Evolutionary conservation across 2,329 filamentous ascomycete genomes (phyloP).

Genomic region (Neopestalotiopsis sp.): DNA sequence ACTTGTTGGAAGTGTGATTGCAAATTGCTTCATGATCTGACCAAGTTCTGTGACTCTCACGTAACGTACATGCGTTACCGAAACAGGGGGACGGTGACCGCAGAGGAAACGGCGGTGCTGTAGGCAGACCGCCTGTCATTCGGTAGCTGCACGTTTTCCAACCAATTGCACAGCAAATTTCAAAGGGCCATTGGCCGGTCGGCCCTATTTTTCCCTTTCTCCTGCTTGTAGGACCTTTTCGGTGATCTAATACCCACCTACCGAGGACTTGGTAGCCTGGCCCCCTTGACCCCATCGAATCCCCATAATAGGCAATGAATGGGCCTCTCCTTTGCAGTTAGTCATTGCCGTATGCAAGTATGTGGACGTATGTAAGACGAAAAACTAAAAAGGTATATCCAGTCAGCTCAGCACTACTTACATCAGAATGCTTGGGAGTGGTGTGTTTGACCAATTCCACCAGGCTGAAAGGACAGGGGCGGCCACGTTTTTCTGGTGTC

Average conservation of each 20-base stretch:
- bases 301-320: not conserved
- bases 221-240: not conserved
- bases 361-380: conserved; percentile 4
- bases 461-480: conserved; percentile 5
- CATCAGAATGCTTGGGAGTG: not conserved
- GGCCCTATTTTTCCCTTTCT: not conserved
- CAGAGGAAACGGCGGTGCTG: not conserved
- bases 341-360: conserved; percentile 3
- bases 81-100: not conserved
- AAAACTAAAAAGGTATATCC: conserved; percentile 1
- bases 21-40: not conserved
- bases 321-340: not conserved
- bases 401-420: conserved; percentile 16
- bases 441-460: not conserved
- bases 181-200: not conserved
- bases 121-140: not conserved
- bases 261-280: not conserved
- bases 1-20: not conserved
- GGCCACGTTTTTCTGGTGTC: not conserved
- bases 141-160: not conserved
- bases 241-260: not conserved
- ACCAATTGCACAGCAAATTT: not conserved
- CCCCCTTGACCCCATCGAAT: not conserved
- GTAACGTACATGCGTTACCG: not conserved
- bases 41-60: not conserved